These are phyloP conservation scores for Brasenia schreberi DNA, from an alignment of 164 flowering plant genomes.

Conservation along the genomic window DNA sequence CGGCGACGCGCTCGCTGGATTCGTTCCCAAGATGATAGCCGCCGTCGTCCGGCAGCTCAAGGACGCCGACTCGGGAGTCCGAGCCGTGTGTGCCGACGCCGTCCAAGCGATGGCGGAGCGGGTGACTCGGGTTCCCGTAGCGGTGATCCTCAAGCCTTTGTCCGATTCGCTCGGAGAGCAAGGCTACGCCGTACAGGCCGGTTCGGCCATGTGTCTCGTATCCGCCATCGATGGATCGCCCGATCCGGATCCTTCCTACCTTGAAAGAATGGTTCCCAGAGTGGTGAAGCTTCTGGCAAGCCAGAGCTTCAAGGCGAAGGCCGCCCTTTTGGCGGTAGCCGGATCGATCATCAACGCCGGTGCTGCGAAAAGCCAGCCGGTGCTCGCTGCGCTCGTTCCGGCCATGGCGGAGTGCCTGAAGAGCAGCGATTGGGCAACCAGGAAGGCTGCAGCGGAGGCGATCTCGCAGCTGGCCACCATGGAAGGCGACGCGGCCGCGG, in stretches of 20 bases:
- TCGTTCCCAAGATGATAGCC: slow-evolving; percentile 50
- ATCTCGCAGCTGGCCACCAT: slow-evolving; percentile 46
- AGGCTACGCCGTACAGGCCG: slow-evolving; percentile 51
- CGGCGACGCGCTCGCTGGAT: slow-evolving; percentile 37
- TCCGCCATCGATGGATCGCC: slow-evolving; percentile 50
- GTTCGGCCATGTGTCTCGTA: slow-evolving; percentile 66
- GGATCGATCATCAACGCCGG: slow-evolving; percentile 47
- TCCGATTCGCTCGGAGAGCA: slow-evolving; percentile 64
- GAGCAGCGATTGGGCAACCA: slow-evolving; percentile 76
- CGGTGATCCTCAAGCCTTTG: slow-evolving; percentile 44
- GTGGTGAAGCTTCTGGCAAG: slow-evolving; percentile 51
- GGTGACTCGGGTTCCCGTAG: slow-evolving; percentile 32
- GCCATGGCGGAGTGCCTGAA: slow-evolving; percentile 47
- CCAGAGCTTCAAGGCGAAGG: slow-evolving; percentile 61
- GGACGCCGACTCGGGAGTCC: slow-evolving; percentile 60
- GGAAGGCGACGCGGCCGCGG: slow-evolving; percentile 43
- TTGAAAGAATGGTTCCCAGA: slow-evolving; percentile 41
- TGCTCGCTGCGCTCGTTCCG: slow-evolving; percentile 36
- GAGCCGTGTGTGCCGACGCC: slow-evolving; percentile 49
- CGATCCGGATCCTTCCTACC: slow-evolving; percentile 37
- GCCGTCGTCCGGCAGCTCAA: slow-evolving; percentile 44
- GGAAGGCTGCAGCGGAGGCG: slow-evolving; percentile 78
- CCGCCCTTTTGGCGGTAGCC: slow-evolving; percentile 46
- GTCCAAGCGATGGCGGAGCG: slow-evolving; percentile 29
- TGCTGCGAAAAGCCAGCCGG: slow-evolving; percentile 21